A percentile compares a stretch with the other conserved stretches of the same genome.
Evolutionary conservation across 2,329 filamentous ascomycete genomes (phyloP).

Genomic region (Fusarium heterosporum): DNA sequence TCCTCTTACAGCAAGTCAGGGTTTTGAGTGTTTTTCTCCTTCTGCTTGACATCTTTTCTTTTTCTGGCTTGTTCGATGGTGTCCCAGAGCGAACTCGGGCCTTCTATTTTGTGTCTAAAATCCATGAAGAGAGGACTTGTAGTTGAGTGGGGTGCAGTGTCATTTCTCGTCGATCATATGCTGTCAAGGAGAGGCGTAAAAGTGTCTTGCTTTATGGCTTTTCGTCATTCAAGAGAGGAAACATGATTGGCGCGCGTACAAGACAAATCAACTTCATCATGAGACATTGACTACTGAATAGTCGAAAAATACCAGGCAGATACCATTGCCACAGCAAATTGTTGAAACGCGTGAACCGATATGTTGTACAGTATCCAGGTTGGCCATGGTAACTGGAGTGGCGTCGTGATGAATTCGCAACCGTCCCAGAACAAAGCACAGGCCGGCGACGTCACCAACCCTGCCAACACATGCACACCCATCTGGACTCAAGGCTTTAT

Average conservation of each 20-base stretch:
- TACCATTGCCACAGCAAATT: slow-evolving; percentile 7
- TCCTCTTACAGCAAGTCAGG: slow-evolving; percentile 25
- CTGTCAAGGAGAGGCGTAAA: slow-evolving; percentile 30
- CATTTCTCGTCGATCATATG: slow-evolving; percentile 41
- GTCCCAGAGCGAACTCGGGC: slow-evolving; percentile 5
- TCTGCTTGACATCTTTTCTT: slow-evolving; percentile 23
- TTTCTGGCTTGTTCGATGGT: slow-evolving; percentile 27
- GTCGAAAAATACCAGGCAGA: background rate
- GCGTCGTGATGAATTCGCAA: slow-evolving; percentile 34
- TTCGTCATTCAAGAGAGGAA: slow-evolving; percentile 25
- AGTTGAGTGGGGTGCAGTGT: slow-evolving; percentile 27
- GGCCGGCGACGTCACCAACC: slow-evolving; percentile 38
- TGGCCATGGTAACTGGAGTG: slow-evolving; percentile 26
- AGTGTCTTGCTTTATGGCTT: slow-evolving; percentile 14
- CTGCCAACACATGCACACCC: slow-evolving; percentile 19
- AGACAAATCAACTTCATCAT: slow-evolving; percentile 1
- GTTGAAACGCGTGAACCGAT: slow-evolving; percentile 16
- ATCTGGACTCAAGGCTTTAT: slow-evolving; percentile 24
- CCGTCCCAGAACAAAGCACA: slow-evolving; percentile 22
- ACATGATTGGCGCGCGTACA: slow-evolving; percentile 17
- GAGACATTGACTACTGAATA: background rate
- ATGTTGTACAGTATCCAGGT: slow-evolving; percentile 7
- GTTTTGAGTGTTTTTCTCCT: slow-evolving; percentile 35
- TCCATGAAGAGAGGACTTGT: slow-evolving; percentile 26
- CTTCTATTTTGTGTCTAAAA: slow-evolving; percentile 25